Percentiles rank a stretch among this genome's conserved stretches.
phyloP scores from a whole-genome alignment of 2,329 filamentous ascomycete genomes.

The Diplodia seriata region DNA sequence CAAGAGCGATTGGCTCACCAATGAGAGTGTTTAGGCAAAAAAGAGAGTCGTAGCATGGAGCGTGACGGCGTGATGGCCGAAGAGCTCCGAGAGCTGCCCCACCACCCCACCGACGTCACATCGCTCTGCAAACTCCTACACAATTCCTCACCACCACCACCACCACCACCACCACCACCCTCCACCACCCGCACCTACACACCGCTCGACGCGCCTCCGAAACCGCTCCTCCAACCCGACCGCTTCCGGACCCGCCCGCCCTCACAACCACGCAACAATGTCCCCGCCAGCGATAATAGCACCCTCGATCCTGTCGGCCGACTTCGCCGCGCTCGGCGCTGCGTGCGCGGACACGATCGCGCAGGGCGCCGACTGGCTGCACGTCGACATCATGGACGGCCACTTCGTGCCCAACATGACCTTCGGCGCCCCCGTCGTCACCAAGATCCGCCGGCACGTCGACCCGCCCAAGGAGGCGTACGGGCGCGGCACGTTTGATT shows the following conservation, averaged over 20 bases:
- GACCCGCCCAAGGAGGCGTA: constrained; percentile 71
- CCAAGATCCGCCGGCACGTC: constrained; percentile 88
- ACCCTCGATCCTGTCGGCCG: constrained; percentile 95
- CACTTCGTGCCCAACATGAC: constrained; percentile 99
- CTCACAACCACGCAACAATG: constrained; percentile 64
- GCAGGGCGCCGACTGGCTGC: constrained; percentile 71
- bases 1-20: background rate
- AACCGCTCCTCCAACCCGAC: background rate
- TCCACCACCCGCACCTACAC: too few species aligned
- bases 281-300: constrained; percentile 91
- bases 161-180: background rate
- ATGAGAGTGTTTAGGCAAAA: background rate
- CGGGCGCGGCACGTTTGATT: constrained; percentile 94
- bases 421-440: constrained; percentile 93
- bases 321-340: constrained; percentile 87
- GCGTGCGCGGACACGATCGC: constrained; percentile 87
- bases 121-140: background rate
- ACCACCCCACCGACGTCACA: constrained; percentile 32
- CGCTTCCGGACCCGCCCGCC: background rate
- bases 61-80: background rate
- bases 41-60: background rate
- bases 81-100: constrained; percentile 18
- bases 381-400: constrained; percentile 74
- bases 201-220: background rate
- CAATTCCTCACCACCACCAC: constrained; percentile 4